Base-by-base conservation (phyloP, 768 basidiomycete genomes). In the Rhodotorula kratochvilovae region DNA sequence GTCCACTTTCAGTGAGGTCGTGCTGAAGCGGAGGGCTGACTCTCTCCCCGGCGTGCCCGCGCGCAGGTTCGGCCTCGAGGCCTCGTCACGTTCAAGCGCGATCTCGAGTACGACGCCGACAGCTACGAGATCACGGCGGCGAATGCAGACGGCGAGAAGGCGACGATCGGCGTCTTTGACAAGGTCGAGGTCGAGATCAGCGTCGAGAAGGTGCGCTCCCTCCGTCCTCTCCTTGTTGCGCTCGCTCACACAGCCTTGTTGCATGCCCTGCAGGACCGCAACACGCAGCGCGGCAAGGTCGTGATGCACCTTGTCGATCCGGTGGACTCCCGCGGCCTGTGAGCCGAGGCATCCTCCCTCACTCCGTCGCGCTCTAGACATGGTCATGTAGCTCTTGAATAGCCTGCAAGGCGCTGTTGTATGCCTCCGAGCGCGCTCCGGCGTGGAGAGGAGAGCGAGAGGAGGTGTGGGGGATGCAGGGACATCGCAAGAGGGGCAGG, bases 11-110 rank as follows among this genome's bases (percentile, higher is more conserved):
- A n/a, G n/a, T n/a, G n/a, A n/a, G 5, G 5, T 50, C 48, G 48
- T 25, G 48, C 5, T 12, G 6, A 11, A 27, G 48, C 25, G 25
- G 48, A 23, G 25, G 8, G 36, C 56, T 58, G 10, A 42, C 55
- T 3, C n/a, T 46, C 51, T 51, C 55, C n/a, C 59, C 23, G 35
- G 58, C n/a, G n/a, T n/a, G n/a, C n/a, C n/a, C n/a, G n/a, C n/a
- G 15, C 51, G 35, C 77, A 95, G 93, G 78, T 85, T 96, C 63
- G 95, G 95, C 8, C 85, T 99, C 61, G 94, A 97, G 96, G 96
- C 0, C 82, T 99, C 36, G 88, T 99, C 70, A 91, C 87, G 77
- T 97, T 99, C 86, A 93, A 93, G 83, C 86, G 87, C 21, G 90
- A 91, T 68, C 90, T 87, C 65, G 85, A 88, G 63, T 97, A 93